Conservation (phyloP, 106 monocot genomes). For the Dendrobium huoshanense region DNA sequence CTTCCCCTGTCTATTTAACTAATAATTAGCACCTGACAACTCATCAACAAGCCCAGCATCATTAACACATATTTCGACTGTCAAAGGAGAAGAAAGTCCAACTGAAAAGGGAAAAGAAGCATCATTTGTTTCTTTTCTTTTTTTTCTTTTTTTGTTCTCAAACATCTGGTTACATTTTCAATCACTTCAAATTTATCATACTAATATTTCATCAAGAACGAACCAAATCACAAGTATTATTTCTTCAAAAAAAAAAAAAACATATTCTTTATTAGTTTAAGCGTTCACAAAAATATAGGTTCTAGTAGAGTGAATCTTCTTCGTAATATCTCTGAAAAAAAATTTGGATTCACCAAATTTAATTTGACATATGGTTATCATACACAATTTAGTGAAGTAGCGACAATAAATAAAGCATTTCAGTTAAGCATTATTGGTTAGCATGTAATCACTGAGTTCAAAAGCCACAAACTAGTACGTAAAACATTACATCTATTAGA, state of each 20-base stretch:
- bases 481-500: not conserved
- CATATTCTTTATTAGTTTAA: not conserved
- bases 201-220: not conserved
- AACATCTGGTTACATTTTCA: not conserved
- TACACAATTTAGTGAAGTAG: not conserved
- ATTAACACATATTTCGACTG: not conserved
- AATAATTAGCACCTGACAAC: not conserved
- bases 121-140: not conserved
- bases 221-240: not conserved
- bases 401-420: not conserved
- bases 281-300: not conserved
- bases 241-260: not conserved
- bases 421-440: not conserved
- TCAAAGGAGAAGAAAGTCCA: not conserved
- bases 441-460: not conserved
- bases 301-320: not conserved
- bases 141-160: too few relatives aligned
- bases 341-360: not conserved
- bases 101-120: not conserved
- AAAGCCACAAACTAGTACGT: not conserved
- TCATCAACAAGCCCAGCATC: not conserved
- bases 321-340: not conserved
- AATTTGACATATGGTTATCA: not conserved
- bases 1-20: not conserved
- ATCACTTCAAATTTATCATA: not conserved